These are phyloP conservation scores for Cardiosporidium cionae DNA, from an alignment of 169 alveolate genomes.

Conservation along the genomic window DNA sequence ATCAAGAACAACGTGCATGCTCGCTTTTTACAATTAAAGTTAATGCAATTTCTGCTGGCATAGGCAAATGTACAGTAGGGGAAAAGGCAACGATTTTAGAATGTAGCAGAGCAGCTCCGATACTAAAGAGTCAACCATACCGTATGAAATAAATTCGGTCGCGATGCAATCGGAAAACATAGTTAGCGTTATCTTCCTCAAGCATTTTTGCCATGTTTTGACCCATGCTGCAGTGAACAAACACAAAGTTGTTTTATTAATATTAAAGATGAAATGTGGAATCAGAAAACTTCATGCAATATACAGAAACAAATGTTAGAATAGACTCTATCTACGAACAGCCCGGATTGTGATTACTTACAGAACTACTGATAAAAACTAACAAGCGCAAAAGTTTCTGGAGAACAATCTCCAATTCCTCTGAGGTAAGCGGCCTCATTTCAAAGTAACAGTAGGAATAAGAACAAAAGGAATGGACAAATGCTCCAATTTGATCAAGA, in stretches of 20 bases:
- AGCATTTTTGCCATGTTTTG: constrained; percentile 66
- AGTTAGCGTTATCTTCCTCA: constrained; percentile 66
- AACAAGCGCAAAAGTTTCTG: background rate
- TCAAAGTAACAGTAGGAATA: too few relatives aligned
- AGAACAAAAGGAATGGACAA: too few relatives aligned
- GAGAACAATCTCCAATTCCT: background rate
- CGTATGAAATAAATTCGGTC: constrained; percentile 73
- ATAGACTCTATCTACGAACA: background rate
- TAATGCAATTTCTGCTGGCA: background rate
- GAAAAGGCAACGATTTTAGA: too few relatives aligned
- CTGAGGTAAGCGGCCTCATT: background rate
- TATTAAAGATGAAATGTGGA: background rate
- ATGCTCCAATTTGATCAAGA: too few relatives aligned
- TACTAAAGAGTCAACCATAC: too few relatives aligned
- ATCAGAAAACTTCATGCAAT: background rate
- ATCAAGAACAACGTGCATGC: background rate
- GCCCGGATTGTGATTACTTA: background rate
- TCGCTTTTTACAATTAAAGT: background rate
- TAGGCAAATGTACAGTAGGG: background rate
- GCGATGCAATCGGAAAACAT: constrained; percentile 70
- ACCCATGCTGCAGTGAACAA: constrained; percentile 51
- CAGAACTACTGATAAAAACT: background rate
- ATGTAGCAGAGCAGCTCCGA: too few relatives aligned
- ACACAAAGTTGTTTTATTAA: background rate
- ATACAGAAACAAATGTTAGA: background rate